A percentile compares a stretch with the other conserved stretches of the same genome.
Conservation (phyloP, 306 rosid species). For the Albizia julibrissin region DNA sequence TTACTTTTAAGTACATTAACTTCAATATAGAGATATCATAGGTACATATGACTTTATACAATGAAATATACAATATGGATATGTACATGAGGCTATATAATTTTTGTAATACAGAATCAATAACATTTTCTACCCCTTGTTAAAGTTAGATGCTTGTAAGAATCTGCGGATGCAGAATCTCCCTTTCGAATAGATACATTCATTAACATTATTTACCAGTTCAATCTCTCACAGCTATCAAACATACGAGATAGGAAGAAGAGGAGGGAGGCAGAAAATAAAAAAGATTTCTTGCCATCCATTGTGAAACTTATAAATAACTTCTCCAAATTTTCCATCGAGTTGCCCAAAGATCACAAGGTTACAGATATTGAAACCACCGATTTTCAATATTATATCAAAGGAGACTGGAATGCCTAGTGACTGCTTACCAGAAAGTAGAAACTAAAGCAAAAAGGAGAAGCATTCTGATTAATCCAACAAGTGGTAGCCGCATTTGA, state of each 20-base stretch:
- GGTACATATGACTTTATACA: background rate
- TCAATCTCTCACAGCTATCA: slow-evolving; percentile 28
- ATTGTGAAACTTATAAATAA: background rate
- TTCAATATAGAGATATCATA: background rate
- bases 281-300: background rate
- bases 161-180: background rate
- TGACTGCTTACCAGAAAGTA: slow-evolving; percentile 45
- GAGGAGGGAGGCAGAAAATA: background rate
- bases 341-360: slow-evolving; percentile 12
- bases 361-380: background rate
- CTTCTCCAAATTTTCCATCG: background rate
- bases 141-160: background rate
- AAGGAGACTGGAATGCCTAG: slow-evolving; percentile 27
- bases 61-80: slow-evolving; percentile 11
- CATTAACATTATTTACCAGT: background rate
- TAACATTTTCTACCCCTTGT: slow-evolving; percentile 3
- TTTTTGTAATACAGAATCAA: no score
- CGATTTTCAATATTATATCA: background rate
- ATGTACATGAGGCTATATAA: background rate
- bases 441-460: slow-evolving; percentile 36
- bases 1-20: background rate
- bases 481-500: slow-evolving; percentile 36
- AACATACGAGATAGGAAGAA: background rate
- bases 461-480: slow-evolving; percentile 34
- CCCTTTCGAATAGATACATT: slow-evolving; percentile 4